Conservation (phyloP, 2,329 filamentous ascomycete genomes). For the Colletotrichum neosansevieriae region DNA sequence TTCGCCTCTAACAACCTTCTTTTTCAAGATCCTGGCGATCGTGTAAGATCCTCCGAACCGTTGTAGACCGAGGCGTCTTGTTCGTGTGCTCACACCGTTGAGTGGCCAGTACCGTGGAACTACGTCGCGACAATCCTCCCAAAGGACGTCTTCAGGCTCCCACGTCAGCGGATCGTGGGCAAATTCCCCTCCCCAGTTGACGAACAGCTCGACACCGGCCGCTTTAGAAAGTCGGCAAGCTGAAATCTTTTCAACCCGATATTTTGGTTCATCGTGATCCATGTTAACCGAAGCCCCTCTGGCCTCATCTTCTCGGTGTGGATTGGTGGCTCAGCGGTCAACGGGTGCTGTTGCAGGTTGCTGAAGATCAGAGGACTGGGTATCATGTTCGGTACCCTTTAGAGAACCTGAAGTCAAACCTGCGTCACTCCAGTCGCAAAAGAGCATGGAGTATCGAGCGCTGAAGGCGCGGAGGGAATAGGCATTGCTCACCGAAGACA, state of each 20-base stretch:
- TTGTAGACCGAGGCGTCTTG: background rate
- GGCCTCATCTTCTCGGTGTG: background rate
- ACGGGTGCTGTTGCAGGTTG: background rate
- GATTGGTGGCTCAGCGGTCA: background rate
- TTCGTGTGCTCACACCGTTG: background rate
- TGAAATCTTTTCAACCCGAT: background rate
- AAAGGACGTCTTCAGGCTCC: background rate
- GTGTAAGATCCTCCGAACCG: background rate
- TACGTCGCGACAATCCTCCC: background rate
- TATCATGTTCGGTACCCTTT: background rate
- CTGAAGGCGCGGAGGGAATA: conserved; percentile 2
- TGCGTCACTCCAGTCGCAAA: background rate
- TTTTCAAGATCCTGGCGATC: background rate
- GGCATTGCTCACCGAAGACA: background rate
- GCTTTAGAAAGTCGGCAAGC: background rate
- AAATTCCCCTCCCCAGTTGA: background rate
- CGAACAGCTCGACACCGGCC: background rate
- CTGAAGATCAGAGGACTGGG: background rate
- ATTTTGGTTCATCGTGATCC: background rate
- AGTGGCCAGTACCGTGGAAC: background rate
- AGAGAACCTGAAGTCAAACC: background rate
- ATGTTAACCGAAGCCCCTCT: background rate
- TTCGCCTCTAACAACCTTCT: background rate
- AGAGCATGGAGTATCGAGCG: background rate
- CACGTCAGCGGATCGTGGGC: background rate